These are phyloP conservation scores for Schrenkiella parvula DNA, from an alignment of 345 rosid species.

Conservation along the genomic window DNA sequence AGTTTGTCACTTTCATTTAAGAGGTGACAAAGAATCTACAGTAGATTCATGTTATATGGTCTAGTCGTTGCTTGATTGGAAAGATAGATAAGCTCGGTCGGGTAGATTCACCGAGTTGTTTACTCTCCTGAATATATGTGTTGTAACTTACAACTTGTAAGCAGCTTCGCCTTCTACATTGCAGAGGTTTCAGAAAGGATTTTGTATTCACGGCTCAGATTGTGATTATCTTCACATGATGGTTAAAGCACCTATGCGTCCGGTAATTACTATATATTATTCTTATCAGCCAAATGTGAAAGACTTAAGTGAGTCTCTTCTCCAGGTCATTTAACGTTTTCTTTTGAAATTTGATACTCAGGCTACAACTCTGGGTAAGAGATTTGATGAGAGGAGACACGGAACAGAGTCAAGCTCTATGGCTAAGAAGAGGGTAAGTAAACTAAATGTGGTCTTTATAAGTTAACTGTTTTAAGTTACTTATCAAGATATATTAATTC, in stretches of 20 bases:
- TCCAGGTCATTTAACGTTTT: background rate
- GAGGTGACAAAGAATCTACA: background rate
- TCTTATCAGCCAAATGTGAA: background rate
- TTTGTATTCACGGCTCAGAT: background rate
- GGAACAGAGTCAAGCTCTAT: background rate
- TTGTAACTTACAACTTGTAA: no score
- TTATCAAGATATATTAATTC: background rate
- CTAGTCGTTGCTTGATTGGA: no score
- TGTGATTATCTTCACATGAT: background rate
- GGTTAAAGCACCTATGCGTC: background rate
- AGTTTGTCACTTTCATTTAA: background rate
- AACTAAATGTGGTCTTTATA: background rate
- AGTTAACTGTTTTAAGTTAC: background rate
- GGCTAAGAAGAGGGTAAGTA: background rate
- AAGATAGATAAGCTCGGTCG: no score
- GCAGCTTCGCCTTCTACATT: background rate
- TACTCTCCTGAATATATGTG: background rate
- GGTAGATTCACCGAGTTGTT: no score
- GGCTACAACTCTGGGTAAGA: background rate
- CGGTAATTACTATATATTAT: background rate
- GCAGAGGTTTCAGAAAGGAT: background rate
- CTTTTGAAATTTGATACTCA: background rate
- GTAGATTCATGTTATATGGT: background rate
- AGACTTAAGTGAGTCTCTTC: background rate
- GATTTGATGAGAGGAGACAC: background rate